Conservation (phyloP, 257 asterid genomes). For the Ocimum tenuiflorum region DNA sequence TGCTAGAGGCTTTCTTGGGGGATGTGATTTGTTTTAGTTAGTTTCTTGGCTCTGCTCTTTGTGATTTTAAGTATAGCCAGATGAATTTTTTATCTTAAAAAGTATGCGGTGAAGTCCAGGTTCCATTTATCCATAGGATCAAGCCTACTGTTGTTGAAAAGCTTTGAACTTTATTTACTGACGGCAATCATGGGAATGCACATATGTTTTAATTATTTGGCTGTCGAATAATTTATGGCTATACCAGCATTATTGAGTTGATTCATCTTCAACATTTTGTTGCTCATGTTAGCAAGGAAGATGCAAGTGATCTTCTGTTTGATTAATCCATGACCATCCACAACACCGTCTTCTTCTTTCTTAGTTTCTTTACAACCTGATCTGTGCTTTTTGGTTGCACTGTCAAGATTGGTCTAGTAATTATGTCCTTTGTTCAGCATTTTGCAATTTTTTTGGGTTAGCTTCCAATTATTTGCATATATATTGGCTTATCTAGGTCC, state of each 20-base stretch:
- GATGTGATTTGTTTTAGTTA: not conserved
- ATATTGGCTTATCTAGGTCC: not conserved
- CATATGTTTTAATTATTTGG: not conserved
- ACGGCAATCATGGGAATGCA: not conserved
- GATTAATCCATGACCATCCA: not conserved
- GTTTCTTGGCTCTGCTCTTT: not conserved
- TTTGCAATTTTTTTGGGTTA: not conserved
- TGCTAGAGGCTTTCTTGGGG: not conserved
- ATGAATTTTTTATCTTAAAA: conserved; percentile 2
- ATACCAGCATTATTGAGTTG: not conserved
- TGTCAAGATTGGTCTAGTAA: not conserved
- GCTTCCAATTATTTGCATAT: not conserved
- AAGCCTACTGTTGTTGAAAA: not conserved
- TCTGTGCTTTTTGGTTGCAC: not conserved
- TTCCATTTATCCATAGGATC: conserved; percentile 9
- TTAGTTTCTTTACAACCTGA: not conserved
- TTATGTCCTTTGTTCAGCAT: not conserved
- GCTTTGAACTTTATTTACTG: not conserved
- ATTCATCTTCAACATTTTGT: conserved; percentile 4
- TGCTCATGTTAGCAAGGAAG: conserved; percentile 16
- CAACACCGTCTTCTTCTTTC: conserved; percentile 3
- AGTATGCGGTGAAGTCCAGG: conserved; percentile 8
- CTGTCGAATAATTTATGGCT: not conserved
- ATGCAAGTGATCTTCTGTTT: not conserved
- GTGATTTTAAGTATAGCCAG: not conserved